Conservation (phyloP, 140 eudicot species). For the Flaveria floridana region DNA sequence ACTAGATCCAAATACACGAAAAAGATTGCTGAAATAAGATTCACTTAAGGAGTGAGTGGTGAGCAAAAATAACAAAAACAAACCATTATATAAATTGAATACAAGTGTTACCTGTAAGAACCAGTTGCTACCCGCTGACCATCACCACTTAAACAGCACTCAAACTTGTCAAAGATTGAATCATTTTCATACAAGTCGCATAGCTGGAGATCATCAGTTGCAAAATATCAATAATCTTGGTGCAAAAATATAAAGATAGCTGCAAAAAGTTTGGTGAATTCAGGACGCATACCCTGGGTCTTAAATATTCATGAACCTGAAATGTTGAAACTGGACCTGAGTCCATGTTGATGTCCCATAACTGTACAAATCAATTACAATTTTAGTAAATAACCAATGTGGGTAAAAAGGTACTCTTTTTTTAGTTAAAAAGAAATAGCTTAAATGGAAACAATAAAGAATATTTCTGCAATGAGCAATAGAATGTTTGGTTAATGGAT, state of each 20-base stretch:
- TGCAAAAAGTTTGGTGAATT: constrained; percentile 7
- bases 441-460: too few relatives aligned
- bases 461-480: background rate
- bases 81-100: background rate
- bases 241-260: background rate
- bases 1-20: constrained; percentile 78
- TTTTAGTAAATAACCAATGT: constrained; percentile 6
- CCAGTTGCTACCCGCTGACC: constrained; percentile 95
- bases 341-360: constrained; percentile 99
- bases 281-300: constrained; percentile 63
- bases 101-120: constrained; percentile 69
- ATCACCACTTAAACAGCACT: constrained; percentile 95
- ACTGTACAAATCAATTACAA: constrained; percentile 41
- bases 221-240: constrained; percentile 14
- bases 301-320: constrained; percentile 86
- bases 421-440: too few relatives aligned
- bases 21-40: constrained; percentile 61
- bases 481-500: background rate
- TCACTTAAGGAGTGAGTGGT: background rate
- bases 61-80: background rate
- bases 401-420: too few relatives aligned
- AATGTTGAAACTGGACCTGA: constrained; percentile 90
- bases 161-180: constrained; percentile 86
- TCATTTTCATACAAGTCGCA: constrained; percentile 89
- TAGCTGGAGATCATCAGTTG: constrained; percentile 48